Conservation (phyloP, 179 eudicot species). For the Sideroxylon spinosum region DNA sequence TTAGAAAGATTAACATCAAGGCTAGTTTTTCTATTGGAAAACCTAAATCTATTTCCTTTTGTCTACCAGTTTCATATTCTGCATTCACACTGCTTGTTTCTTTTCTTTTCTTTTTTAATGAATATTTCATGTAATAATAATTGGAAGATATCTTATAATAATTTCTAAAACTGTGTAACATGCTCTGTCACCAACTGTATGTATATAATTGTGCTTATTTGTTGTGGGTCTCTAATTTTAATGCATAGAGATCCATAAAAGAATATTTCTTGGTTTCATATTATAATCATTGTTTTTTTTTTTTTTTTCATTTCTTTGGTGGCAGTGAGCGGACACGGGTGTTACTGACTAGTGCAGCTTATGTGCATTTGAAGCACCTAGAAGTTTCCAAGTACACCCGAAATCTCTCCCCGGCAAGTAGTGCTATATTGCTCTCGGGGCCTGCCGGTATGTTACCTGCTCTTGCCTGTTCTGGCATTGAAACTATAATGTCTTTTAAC, state of each 20-base stretch:
- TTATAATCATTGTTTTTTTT: background rate
- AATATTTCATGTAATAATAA: background rate
- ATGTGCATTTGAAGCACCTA: constrained; percentile 77
- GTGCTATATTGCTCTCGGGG: constrained; percentile 85
- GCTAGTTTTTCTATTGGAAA: background rate
- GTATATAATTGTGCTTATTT: background rate
- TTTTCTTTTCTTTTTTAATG: background rate
- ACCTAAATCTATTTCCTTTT: background rate
- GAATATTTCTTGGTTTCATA: background rate
- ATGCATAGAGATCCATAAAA: no score
- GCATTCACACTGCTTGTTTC: background rate
- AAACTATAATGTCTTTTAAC: background rate
- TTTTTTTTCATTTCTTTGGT: constrained; percentile 11
- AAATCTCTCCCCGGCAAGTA: constrained; percentile 88
- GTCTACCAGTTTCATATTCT: background rate
- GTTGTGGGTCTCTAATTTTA: no score
- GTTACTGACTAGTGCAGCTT: constrained; percentile 83
- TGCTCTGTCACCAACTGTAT: background rate
- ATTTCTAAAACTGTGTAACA: background rate
- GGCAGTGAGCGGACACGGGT: constrained; percentile 72
- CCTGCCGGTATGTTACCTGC: constrained; percentile 66
- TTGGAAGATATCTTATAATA: background rate
- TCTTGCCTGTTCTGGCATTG: background rate
- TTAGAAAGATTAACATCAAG: background rate
- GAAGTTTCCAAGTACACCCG: constrained; percentile 91